These are phyloP conservation scores for Hyaloscypha finlandica DNA, from an alignment of 495 filamentous ascomycete species.

Conservation along the genomic window DNA sequence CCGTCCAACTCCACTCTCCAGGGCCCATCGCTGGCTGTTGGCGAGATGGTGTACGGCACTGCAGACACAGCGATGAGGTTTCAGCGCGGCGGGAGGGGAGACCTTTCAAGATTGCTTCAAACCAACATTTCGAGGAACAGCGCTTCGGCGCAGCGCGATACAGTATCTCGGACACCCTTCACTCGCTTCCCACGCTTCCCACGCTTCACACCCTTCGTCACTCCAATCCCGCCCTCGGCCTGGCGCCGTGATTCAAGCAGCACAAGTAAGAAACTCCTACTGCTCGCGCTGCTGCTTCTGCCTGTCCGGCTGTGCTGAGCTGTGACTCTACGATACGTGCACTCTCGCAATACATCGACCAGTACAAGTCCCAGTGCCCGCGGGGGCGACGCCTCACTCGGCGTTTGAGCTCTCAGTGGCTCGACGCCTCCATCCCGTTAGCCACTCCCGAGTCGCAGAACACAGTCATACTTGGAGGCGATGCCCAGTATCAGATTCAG, in stretches of 20 bases:
- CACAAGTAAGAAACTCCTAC: not conserved
- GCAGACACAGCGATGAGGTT: slow-evolving; percentile 22
- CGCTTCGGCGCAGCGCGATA: not conserved
- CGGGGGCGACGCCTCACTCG: slow-evolving; percentile 17
- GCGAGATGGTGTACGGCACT: slow-evolving; percentile 8
- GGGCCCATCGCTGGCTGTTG: not conserved
- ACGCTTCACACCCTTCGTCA: not conserved
- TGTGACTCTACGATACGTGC: slow-evolving; percentile 4
- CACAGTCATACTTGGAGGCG: slow-evolving; percentile 24
- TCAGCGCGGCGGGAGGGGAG: slow-evolving; percentile 12
- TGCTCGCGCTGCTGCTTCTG: not conserved
- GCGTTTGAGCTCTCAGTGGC: slow-evolving; percentile 21
- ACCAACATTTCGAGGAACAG: not conserved
- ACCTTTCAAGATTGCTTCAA: not conserved
- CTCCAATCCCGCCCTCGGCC: not conserved
- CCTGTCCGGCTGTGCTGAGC: not conserved
- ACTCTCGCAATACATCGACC: not conserved
- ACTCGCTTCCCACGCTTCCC: not conserved
- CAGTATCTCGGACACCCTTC: not conserved
- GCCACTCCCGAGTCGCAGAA: slow-evolving; percentile 14
- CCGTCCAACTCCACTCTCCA: not conserved
- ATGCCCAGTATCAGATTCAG: slow-evolving; percentile 20
- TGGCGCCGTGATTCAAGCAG: slow-evolving; percentile 5
- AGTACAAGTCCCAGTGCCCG: not conserved
- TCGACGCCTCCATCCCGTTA: not conserved